Evolutionary conservation across 129 eudicot species (phyloP).

Genomic region (Logfia minima): DNA sequence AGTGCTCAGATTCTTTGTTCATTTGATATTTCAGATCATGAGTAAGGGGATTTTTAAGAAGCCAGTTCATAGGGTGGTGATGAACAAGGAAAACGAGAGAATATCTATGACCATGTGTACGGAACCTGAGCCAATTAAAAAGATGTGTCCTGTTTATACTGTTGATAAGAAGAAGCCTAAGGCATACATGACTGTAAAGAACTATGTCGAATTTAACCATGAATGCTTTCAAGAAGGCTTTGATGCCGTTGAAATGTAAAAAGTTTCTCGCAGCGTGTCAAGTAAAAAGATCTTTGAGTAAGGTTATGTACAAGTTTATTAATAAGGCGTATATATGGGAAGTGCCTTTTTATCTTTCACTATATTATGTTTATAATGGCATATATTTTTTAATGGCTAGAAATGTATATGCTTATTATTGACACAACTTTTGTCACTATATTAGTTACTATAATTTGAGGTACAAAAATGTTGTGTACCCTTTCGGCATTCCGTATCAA

Average conservation of each 20-base stretch:
- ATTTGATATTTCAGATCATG: constrained; percentile 50
- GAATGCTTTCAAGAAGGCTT: constrained; percentile 42
- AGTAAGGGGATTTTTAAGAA: constrained; percentile 73
- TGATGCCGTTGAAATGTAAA: constrained; percentile 34
- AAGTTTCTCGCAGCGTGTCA: neutral
- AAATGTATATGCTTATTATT: too few species aligned
- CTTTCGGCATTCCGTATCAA: too few species aligned
- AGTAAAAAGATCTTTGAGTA: too few species aligned
- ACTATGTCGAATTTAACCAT: constrained; percentile 41
- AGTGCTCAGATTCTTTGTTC: too few species aligned
- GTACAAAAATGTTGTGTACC: too few species aligned
- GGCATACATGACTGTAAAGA: constrained; percentile 45
- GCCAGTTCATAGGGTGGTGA: constrained; percentile 63
- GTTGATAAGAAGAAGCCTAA: constrained; percentile 42
- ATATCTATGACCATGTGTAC: constrained; percentile 57
- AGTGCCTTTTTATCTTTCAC: too few species aligned
- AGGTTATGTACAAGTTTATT: too few species aligned
- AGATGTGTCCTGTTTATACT: constrained; percentile 53
- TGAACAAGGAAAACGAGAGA: constrained; percentile 44
- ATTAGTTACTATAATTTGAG: too few species aligned
- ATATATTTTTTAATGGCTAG: too few species aligned
- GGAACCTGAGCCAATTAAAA: constrained; percentile 42
- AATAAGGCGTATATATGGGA: neutral
- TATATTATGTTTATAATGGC: too few species aligned
- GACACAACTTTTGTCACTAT: too few species aligned